A percentile compares a stretch with the other conserved stretches of the same genome.
Conservation (phyloP, 2,329 filamentous ascomycete species). For the Aschersonia sp. region DNA sequence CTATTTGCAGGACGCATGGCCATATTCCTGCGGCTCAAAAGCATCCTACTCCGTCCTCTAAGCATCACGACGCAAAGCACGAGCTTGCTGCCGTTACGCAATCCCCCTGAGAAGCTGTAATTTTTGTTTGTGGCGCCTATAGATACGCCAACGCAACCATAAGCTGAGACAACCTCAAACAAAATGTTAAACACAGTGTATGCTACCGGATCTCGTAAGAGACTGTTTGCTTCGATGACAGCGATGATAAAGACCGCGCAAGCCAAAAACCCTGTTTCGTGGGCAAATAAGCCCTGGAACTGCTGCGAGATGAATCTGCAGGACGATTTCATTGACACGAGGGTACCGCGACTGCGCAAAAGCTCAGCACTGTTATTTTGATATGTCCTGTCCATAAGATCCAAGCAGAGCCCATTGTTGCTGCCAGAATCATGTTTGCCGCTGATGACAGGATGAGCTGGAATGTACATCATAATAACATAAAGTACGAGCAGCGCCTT, state of each 20-base stretch:
- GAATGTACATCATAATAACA: conserved; percentile 53
- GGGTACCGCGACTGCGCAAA: too few species aligned
- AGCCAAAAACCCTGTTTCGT: conserved; percentile 54
- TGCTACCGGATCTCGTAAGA: conserved; percentile 26
- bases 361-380: too few species aligned
- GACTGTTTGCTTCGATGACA: conserved; percentile 36
- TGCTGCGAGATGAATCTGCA: conserved; percentile 37
- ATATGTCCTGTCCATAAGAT: conserved; percentile 20
- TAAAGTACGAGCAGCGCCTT: conserved; percentile 47
- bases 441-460: conserved; percentile 47
- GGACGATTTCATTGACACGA: not conserved
- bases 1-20: conserved; percentile 30
- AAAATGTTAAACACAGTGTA: conserved; percentile 47
- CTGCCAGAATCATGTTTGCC: conserved; percentile 31
- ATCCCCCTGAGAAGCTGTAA: conserved; percentile 40
- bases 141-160: conserved; percentile 48
- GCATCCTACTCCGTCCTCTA: conserved; percentile 38
- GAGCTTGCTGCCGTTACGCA: conserved; percentile 41
- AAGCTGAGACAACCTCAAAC: conserved; percentile 42
- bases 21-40: conserved; percentile 37
- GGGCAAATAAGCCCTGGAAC: conserved; percentile 48
- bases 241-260: conserved; percentile 45
- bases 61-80: conserved; percentile 43
- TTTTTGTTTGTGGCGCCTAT: conserved; percentile 37
- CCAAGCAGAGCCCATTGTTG: conserved; percentile 48